phyloP scores from a whole-genome alignment of 2,329 filamentous ascomycete genomes.

The Fusarium sp. region DNA sequence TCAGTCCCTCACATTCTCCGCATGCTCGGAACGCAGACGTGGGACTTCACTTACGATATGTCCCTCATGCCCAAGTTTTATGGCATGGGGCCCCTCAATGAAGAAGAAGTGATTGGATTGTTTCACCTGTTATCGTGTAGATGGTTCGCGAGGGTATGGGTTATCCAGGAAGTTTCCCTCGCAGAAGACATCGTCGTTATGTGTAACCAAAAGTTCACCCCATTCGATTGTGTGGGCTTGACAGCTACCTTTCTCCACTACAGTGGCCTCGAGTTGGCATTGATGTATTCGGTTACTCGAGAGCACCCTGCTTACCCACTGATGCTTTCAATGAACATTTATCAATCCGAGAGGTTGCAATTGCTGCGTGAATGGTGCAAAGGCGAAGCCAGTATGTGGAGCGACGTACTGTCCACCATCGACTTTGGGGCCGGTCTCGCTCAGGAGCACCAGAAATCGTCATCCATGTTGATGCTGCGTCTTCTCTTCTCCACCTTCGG shows the following conservation, averaged over 20 bases:
- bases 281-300: neutral
- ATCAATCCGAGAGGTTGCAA: neutral
- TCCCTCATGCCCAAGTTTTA: neutral
- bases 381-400: neutral
- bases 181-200: neutral
- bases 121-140: neutral
- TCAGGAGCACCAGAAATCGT: rapidly evolving
- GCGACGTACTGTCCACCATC: neutral
- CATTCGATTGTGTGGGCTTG: slow-evolving; percentile 3
- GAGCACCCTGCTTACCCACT: neutral
- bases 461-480: neutral
- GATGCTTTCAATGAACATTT: neutral
- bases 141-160: neutral
- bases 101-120: neutral
- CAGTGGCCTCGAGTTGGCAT: neutral
- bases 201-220: neutral
- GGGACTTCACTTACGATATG: neutral
- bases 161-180: neutral
- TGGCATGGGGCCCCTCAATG: neutral
- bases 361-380: slow-evolving; percentile 22
- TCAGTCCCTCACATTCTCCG: slow-evolving; percentile 2
- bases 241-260: slow-evolving; percentile 4
- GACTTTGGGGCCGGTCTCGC: slow-evolving; percentile 5
- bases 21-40: neutral
- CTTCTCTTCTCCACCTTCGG: neutral